phyloP scores from a whole-genome alignment of 2,329 filamentous ascomycete species.

The Trichophyton benhamiae region DNA sequence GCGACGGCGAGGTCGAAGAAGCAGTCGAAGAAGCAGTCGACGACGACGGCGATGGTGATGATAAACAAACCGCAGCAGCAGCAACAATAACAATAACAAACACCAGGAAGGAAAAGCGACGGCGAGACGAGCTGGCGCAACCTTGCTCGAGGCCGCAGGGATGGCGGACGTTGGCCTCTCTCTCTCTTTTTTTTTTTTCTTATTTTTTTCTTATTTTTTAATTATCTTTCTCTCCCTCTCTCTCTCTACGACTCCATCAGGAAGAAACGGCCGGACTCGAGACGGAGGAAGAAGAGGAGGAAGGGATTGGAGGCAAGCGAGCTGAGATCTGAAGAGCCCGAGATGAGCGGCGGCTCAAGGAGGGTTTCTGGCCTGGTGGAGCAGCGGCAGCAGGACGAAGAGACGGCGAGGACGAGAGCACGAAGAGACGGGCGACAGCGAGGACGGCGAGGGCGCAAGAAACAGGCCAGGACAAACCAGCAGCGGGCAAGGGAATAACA shows the following conservation, averaged over 20 bases:
- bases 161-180: neutral
- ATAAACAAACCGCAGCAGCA: neutral
- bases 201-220: too few species aligned
- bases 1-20: too few species aligned
- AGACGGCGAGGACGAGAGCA: neutral
- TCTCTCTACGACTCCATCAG: neutral
- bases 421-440: too few species aligned
- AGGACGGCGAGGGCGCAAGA: too few species aligned
- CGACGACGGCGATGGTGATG: too few species aligned
- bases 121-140: neutral
- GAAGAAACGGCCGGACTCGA: neutral
- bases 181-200: neutral
- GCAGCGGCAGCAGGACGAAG: neutral
- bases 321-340: neutral
- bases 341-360: constrained; percentile 1
- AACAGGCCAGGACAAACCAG: too few species aligned
- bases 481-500: too few species aligned
- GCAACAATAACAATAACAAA: neutral
- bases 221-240: neutral
- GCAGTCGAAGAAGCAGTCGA: too few species aligned
- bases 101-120: neutral
- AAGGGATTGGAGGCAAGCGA: neutral
- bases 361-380: neutral
- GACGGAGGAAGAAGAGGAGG: neutral
- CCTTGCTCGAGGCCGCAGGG: neutral